phyloP scores from a whole-genome alignment of 805 yeast species.

The Saturnispora serradocipensis region DNA sequence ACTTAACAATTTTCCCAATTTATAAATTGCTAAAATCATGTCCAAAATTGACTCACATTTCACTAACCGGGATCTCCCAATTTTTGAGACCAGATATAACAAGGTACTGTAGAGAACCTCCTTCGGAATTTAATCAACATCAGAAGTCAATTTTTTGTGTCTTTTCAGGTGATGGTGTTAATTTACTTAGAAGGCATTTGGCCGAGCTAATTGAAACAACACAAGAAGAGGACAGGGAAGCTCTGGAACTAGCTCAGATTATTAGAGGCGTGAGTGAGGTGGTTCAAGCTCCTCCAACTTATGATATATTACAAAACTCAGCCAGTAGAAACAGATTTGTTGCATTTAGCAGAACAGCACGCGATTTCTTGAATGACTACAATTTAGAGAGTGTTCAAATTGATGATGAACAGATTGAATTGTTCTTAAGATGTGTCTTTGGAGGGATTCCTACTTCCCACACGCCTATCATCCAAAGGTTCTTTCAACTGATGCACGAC shows the following conservation, averaged over 20 bases:
- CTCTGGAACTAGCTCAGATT: slow-evolving; percentile 25
- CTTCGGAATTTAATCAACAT: slow-evolving; percentile 80
- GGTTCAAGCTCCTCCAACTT: slow-evolving; percentile 9
- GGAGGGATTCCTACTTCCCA: slow-evolving; percentile 24
- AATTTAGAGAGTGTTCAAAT: slow-evolving; percentile 21
- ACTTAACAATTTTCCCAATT: slow-evolving; percentile 71
- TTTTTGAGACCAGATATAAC: slow-evolving; percentile 81
- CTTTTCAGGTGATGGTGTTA: slow-evolving; percentile 85
- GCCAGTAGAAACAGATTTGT: slow-evolving; percentile 20
- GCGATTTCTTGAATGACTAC: slow-evolving; percentile 23
- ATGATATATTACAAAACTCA: slow-evolving; percentile 14
- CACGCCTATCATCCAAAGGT: slow-evolving; percentile 25
- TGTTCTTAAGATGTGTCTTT: slow-evolving; percentile 26
- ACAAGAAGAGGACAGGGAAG: slow-evolving; percentile 25
- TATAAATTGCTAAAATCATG: slow-evolving; percentile 66
- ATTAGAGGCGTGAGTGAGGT: slow-evolving; percentile 19
- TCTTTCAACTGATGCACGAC: slow-evolving; percentile 22
- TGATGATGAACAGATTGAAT: slow-evolving; percentile 18
- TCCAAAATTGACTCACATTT: slow-evolving; percentile 80
- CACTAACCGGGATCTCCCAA: slow-evolving; percentile 87
- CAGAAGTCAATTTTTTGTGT: slow-evolving; percentile 87
- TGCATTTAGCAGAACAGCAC: slow-evolving; percentile 22
- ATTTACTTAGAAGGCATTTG: slow-evolving; percentile 60
- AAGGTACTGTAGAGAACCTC: slow-evolving; percentile 83
- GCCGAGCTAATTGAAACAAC: slow-evolving; percentile 28